phyloP scores from a whole-genome alignment of 768 basidiomycete genomes.

The Arthromyces matolae region DNA sequence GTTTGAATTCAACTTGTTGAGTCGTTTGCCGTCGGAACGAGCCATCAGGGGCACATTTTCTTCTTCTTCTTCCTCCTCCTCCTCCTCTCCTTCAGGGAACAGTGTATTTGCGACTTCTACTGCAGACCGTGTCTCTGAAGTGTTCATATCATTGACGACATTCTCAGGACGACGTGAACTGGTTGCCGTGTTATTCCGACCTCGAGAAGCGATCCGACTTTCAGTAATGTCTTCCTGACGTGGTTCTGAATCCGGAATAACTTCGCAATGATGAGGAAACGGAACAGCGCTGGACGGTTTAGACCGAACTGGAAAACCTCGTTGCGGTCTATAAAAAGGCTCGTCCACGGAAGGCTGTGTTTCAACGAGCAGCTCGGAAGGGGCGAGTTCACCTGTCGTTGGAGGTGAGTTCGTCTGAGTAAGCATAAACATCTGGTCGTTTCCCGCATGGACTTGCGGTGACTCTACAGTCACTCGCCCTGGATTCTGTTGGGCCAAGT shows the following conservation, averaged over 20 bases:
- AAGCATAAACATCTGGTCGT: background rate
- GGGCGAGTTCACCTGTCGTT: too few relatives aligned
- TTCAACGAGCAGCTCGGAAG: constrained; percentile 13
- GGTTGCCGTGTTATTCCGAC: background rate
- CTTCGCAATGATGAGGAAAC: background rate
- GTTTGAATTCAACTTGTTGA: background rate
- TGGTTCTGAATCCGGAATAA: constrained; percentile 67
- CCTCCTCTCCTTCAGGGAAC: constrained; percentile 23
- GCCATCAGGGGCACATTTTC: constrained; percentile 42
- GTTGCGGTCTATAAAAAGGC: constrained; percentile 6
- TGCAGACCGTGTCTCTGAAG: constrained; percentile 5
- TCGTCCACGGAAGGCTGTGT: constrained; percentile 20
- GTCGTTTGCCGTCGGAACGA: constrained; percentile 19
- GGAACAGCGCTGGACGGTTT: background rate
- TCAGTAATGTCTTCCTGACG: constrained; percentile 25
- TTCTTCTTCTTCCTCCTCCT: constrained; percentile 35
- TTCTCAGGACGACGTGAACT: constrained; percentile 9
- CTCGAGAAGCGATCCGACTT: background rate
- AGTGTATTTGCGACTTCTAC: constrained; percentile 1
- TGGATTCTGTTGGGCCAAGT: constrained; percentile 4
- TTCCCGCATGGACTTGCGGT: background rate
- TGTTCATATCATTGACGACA: constrained; percentile 24
- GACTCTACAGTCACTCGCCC: background rate
- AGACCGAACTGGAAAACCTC: constrained; percentile 3
- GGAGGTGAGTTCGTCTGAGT: too few relatives aligned